Evolutionary conservation across 129 eudicot genomes (phyloP), one percentile per base, ranked within the genome.

Genomic region (Logfia minima): DNA sequence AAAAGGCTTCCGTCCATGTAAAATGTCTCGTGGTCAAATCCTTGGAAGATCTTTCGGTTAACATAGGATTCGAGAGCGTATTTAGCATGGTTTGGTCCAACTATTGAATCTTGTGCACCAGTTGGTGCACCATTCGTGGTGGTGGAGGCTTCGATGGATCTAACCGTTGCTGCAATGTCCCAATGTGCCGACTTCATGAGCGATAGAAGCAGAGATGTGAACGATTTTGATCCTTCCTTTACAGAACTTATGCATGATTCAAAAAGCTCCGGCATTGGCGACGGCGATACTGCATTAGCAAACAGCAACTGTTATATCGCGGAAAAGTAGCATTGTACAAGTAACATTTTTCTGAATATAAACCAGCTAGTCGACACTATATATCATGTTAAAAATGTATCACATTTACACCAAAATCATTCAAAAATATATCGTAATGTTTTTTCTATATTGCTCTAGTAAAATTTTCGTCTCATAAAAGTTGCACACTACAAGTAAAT

Each of bases 111-210:
- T 52, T 74, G 56, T 52, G 45, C 66, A 8, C 79, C 17, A 34
- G 85, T 67, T 18, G 89, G 66, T 0, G 87, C 45, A 59, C 81
- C 74, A 31, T 68, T 70, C 64, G 76, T 64, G 4, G 73, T 35
- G 31, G 79, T 68, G 56, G 84, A 80, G 3, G 99, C 87, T 70
- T 91, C 96, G n/a, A 94, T 94, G 75, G 97, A 94, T 75, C 96
- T 87, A 13, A 94, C 97, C 0, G 99, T 96, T 22, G 99, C 99
- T 1, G 97, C 88, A 1, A 94, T 88, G 82, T 94, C 99, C 99
- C 99, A 94, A 70, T 80, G 97, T n/a, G 99, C 99, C 4, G 96
- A 87, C 83, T 92, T 90, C 99, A 94, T 94, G 24, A 94, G 92
- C 18, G 99, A 89, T 75, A 94, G 96, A 65, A 94, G 97, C 8